Percentiles rank a stretch among this genome's conserved stretches.
Evolutionary conservation across 495 filamentous ascomycete species (phyloP).

Genomic region (Chaetomium fimeti): DNA sequence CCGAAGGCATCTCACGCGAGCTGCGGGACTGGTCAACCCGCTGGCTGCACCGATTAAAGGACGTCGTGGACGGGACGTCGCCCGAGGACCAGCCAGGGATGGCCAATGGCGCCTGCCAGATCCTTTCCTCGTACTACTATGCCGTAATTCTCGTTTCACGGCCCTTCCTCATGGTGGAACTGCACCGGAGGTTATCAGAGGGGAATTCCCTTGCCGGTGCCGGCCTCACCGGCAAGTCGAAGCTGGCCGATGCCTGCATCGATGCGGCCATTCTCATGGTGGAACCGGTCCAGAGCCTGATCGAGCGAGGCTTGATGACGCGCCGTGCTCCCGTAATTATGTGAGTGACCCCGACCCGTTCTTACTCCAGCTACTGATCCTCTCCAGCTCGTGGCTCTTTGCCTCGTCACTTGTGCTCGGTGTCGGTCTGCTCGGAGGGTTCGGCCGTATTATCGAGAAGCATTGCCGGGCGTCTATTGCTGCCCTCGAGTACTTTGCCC

Average conservation of each 20-base stretch:
- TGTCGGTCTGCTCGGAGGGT: conserved; percentile 44
- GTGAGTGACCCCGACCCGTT: conserved; percentile 30
- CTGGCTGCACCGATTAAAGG: conserved; percentile 42
- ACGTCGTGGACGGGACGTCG: conserved; percentile 25
- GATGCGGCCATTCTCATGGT: conserved; percentile 50
- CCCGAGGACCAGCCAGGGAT: conserved; percentile 21
- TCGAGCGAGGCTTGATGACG: conserved; percentile 35
- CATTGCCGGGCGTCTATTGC: conserved; percentile 41
- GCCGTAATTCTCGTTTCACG: conserved; percentile 48
- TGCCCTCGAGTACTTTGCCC: conserved; percentile 45
- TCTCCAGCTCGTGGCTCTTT: conserved; percentile 46
- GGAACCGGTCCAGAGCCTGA: conserved; percentile 38
- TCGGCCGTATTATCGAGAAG: conserved; percentile 48
- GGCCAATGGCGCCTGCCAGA: conserved; percentile 43
- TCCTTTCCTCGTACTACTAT: conserved; percentile 47
- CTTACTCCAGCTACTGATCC: background rate
- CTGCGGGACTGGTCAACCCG: conserved; percentile 46
- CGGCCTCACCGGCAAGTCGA: conserved; percentile 35
- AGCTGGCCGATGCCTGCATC: conserved; percentile 49
- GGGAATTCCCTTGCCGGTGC: conserved; percentile 13
- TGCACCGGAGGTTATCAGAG: conserved; percentile 41
- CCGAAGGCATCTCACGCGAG: conserved; percentile 47
- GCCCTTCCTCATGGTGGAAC: conserved; percentile 50
- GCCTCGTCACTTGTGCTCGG: conserved; percentile 49
- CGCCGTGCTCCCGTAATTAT: conserved; percentile 44